Conservation (phyloP, 2,329 filamentous ascomycete genomes). For the Cladosporium colombiae region DNA sequence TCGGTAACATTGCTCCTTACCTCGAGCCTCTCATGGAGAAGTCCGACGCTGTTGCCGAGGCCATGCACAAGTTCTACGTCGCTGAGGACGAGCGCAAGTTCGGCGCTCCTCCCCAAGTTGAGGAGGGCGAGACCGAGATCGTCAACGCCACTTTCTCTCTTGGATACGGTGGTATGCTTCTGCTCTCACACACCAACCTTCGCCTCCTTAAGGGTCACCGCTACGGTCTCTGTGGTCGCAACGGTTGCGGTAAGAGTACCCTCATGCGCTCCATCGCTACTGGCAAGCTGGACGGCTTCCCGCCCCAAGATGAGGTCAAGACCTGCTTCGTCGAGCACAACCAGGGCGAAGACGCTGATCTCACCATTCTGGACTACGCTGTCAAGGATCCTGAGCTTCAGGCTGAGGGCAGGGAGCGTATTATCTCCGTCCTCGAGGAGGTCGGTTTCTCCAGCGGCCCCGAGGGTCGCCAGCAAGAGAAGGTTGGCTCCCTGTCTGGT, state of each 20-base stretch:
- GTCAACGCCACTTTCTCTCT: slow-evolving; percentile 98
- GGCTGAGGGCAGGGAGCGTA: slow-evolving; percentile 75
- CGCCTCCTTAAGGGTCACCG: slow-evolving; percentile 93
- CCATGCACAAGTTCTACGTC: slow-evolving; percentile 75
- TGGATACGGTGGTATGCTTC: slow-evolving; percentile 94
- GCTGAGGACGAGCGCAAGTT: slow-evolving; percentile 86
- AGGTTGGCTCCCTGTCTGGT: slow-evolving; percentile 91
- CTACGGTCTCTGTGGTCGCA: slow-evolving; percentile 94
- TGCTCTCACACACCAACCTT: slow-evolving; percentile 93
- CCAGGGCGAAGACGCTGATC: slow-evolving; percentile 94
- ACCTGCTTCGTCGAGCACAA: slow-evolving; percentile 99
- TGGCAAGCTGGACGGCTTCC: slow-evolving; percentile 96
- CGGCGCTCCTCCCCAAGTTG: slow-evolving; percentile 79
- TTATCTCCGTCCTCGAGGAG: slow-evolving; percentile 79
- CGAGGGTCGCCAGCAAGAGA: slow-evolving; percentile 82
- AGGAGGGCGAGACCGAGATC: slow-evolving; percentile 91
- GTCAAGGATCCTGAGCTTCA: slow-evolving; percentile 84
- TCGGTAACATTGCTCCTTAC: slow-evolving; percentile 70
- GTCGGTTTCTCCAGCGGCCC: slow-evolving; percentile 92
- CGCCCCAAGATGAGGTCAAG: slow-evolving; percentile 83
- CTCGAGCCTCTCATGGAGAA: slow-evolving; percentile 68
- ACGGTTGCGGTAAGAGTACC: slow-evolving; percentile 98
- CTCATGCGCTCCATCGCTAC: slow-evolving; percentile 95
- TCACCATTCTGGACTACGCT: slow-evolving; percentile 93
- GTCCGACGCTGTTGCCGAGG: slow-evolving; percentile 66